These are phyloP conservation scores for Penicillium waksmanii DNA, from an alignment of 495 filamentous ascomycete genomes.

Conservation along the genomic window DNA sequence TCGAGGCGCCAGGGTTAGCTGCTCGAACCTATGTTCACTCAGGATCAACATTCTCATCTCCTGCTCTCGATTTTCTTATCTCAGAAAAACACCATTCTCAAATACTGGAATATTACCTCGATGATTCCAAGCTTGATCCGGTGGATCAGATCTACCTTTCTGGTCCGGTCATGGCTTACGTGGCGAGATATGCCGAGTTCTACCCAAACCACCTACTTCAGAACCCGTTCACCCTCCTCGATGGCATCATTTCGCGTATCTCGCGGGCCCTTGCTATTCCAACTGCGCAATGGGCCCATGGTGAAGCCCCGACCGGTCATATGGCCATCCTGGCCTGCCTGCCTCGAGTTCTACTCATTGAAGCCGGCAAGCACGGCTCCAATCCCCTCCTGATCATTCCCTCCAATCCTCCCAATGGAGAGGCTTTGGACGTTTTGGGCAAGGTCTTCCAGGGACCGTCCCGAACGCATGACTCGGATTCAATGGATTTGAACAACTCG, in stretches of 20 bases:
- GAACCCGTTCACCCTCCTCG: constrained; percentile 40
- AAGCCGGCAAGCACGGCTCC: constrained; percentile 45
- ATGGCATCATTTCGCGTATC: constrained; percentile 52
- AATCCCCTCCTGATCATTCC: constrained; percentile 56
- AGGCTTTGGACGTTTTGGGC: constrained; percentile 57
- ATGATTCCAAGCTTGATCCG: constrained; percentile 54
- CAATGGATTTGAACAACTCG: constrained; percentile 37
- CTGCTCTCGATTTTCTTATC: constrained; percentile 60
- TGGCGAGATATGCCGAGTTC: constrained; percentile 56
- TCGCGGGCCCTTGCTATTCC: constrained; percentile 46
- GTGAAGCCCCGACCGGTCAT: constrained; percentile 54
- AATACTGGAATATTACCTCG: constrained; percentile 55
- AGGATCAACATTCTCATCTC: constrained; percentile 50
- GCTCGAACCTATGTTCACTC: constrained; percentile 39
- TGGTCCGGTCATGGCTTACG: constrained; percentile 59
- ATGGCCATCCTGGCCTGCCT: constrained; percentile 59
- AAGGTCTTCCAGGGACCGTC: constrained; percentile 59
- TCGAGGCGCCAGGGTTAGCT: constrained; percentile 41
- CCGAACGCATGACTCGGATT: constrained; percentile 26
- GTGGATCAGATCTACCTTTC: constrained; percentile 56
- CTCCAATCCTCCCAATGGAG: constrained; percentile 51
- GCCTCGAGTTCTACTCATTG: constrained; percentile 57
- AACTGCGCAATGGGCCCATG: constrained; percentile 55
- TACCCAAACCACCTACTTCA: constrained; percentile 60
- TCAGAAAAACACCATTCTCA: constrained; percentile 53